phyloP scores from a whole-genome alignment of 2,329 filamentous ascomycete species.

The Penicillium brevicompactum region DNA sequence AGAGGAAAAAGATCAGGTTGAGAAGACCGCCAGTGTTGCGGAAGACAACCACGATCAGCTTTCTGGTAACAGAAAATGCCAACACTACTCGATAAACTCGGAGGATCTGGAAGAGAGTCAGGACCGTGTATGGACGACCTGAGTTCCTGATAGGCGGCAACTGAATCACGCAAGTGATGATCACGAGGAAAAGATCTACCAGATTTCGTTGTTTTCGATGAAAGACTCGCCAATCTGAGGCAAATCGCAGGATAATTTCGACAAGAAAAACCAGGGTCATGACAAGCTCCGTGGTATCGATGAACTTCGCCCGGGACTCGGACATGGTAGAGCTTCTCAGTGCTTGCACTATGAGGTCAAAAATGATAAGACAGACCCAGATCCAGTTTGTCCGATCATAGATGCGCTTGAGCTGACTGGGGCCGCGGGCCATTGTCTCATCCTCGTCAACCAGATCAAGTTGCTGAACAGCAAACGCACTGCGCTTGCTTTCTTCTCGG shows the following conservation, averaged over 20 bases:
- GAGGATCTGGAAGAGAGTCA: conserved; percentile 90
- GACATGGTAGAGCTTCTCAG: conserved; percentile 78
- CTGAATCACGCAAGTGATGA: conserved; percentile 82
- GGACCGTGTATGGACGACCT: conserved; percentile 76
- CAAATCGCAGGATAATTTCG: conserved; percentile 80
- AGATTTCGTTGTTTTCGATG: conserved; percentile 73
- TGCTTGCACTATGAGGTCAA: conserved; percentile 77
- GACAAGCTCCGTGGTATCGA: conserved; percentile 70
- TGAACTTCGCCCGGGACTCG: conserved; percentile 60
- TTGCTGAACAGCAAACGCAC: conserved; percentile 83
- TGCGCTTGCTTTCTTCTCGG: conserved; percentile 89
- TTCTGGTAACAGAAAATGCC: conserved; percentile 81
- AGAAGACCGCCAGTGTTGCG: conserved; percentile 89
- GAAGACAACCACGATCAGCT: conserved; percentile 82
- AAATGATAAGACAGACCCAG: conserved; percentile 80
- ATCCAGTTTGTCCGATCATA: conserved; percentile 74
- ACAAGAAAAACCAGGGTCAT: conserved; percentile 77
- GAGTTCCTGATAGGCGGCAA: conserved; percentile 76
- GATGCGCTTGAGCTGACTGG: conserved; percentile 63
- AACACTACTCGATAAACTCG: conserved; percentile 90
- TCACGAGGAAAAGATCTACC: conserved; percentile 75
- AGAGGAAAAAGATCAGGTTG: conserved; percentile 95
- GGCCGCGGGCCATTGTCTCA: conserved; percentile 31
- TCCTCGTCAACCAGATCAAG: conserved; percentile 52
- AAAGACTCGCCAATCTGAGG: conserved; percentile 79